Evolutionary conservation across 129 eudicot genomes (phyloP), one percentile per base, ranked within the genome.

Genomic region (Escallonia herrerae): DNA sequence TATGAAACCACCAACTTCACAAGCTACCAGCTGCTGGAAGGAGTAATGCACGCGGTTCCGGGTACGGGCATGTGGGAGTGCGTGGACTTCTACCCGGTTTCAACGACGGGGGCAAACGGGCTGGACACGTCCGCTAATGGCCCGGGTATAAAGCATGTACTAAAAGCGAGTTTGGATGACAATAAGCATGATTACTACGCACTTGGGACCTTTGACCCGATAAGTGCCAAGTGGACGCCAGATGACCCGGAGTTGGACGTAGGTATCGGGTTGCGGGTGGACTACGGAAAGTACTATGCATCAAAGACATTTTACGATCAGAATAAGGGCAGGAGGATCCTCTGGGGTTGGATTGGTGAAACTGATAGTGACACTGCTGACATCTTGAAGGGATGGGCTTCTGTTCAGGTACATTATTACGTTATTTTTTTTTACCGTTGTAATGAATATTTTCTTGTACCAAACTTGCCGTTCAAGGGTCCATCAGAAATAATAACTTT

Each of bases 51-150:
- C 47, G 84, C 68, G 7, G 99, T 94, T 42, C 95, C 95, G 37
- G 90, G 93, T 59, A 89, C 97, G 52, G 99, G 99, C 40, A 89
- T 94, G 99, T 94, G 99, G 99, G 99, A 94, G 52, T 89, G 99
- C 67, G 81, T 94, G 39, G 99, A 94, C 74, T 89, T 94, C 67
- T 94, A 70, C 81, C 99, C 99, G 51, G 83, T 94, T 6, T 89
- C 99, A 3, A 72, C 80, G 5, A 73, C 73, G 0, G 76, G 72
- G 58, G 40, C 60, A 60, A 83, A 79, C n/a, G 96, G 96, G 74
- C 60, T 88, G 82, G 96, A 93, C 49, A 81, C 90, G 0, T 93
- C 98, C 40, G 63, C 74, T n/a, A 79, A 83, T 43, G 96, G 95
- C 6, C 82, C 87, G 40, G 82, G 77, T 10, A 39, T 86, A 52